Conservation (phyloP, 257 asterid genomes). For the Solanum pinnatisectum region DNA sequence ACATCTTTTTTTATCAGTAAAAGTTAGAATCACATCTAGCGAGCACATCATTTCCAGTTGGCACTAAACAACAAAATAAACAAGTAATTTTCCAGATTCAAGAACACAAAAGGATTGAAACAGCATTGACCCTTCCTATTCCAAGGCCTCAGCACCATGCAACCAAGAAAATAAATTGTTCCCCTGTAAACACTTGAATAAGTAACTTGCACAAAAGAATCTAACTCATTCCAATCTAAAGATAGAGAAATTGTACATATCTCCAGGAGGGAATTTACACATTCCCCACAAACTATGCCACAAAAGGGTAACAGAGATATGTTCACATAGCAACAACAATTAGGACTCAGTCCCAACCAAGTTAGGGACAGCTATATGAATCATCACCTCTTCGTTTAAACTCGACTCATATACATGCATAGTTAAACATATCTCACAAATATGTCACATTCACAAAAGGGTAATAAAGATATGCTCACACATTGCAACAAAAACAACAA, state of each 20-base stretch:
- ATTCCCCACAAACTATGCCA: not conserved
- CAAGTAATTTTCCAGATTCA: not conserved
- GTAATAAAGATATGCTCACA: not conserved
- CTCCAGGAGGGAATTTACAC: not conserved
- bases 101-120: not conserved
- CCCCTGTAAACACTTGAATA: not conserved
- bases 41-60: not conserved
- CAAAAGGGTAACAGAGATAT: not conserved
- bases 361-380: not conserved
- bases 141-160: conserved; percentile 1
- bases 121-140: not conserved
- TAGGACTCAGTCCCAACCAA: not conserved
- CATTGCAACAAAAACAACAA: not conserved
- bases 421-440: not conserved
- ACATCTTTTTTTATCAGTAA: not conserved
- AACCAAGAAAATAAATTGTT: not conserved
- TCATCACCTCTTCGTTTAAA: not conserved
- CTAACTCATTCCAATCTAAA: not conserved
- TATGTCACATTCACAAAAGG: not conserved
- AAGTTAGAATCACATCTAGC: not conserved
- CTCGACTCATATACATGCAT: not conserved
- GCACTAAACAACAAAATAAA: not conserved
- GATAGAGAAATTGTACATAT: not conserved
- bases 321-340: not conserved
- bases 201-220: not conserved